These are phyloP conservation scores for Fusarium coicis DNA, from an alignment of 2,329 filamentous ascomycete species.

Conservation along the genomic window DNA sequence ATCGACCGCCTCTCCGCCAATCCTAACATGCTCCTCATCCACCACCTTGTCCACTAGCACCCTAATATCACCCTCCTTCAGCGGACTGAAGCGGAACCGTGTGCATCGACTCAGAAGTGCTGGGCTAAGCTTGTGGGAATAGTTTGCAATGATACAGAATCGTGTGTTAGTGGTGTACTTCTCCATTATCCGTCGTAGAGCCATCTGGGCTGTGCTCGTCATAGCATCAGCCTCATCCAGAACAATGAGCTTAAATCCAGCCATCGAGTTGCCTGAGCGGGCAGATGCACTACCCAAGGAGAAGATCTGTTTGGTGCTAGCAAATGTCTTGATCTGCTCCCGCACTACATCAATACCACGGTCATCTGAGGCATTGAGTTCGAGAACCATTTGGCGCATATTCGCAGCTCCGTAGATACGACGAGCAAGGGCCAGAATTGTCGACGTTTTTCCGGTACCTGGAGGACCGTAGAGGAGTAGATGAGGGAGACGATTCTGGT, in stretches of 20 bases:
- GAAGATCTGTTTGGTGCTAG: conserved; percentile 98
- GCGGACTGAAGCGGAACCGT: conserved; percentile 90
- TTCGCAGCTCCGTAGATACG: conserved; percentile 93
- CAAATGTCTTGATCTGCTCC: conserved; percentile 99
- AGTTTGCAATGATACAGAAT: conserved; percentile 99
- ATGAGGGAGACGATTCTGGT: conserved; percentile 92
- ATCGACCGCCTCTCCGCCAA: conserved; percentile 82
- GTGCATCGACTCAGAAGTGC: conserved; percentile 94
- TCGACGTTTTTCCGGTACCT: conserved; percentile 97
- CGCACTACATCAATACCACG: conserved; percentile 97
- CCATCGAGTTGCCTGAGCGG: conserved; percentile 62
- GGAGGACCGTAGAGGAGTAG: conserved; percentile 96
- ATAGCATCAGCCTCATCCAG: conserved; percentile 99
- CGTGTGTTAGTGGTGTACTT: conserved; percentile 98
- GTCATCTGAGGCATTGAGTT: conserved; percentile 97
- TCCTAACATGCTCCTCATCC: conserved; percentile 85
- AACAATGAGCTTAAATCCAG: conserved; percentile 93
- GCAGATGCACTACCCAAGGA: conserved; percentile 66
- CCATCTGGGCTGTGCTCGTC: conserved; percentile 99
- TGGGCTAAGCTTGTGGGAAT: conserved; percentile 96
- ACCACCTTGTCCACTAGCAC: conserved; percentile 89
- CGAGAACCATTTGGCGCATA: conserved; percentile 97
- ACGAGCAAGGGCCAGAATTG: conserved; percentile 89
- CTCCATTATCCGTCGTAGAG: conserved; percentile 95
- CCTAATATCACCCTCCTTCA: conserved; percentile 89